phyloP scores from a whole-genome alignment of 768 basidiomycete species.

The Pleurotus platypus region DNA sequence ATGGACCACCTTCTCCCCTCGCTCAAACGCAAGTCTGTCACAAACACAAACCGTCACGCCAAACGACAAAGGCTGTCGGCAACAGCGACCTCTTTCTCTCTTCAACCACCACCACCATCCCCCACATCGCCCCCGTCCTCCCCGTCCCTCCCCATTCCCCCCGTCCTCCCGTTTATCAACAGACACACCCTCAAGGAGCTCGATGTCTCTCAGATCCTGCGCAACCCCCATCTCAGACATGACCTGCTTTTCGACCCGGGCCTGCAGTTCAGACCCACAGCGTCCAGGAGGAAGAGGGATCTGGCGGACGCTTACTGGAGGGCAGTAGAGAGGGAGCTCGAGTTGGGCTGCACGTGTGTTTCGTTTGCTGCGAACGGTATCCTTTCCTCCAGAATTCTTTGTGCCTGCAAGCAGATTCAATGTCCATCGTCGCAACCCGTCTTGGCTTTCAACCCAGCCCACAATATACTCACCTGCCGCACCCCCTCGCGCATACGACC shows the following conservation, averaged over 20 bases:
- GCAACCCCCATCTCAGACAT: slow-evolving; percentile 89
- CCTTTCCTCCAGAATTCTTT: slow-evolving; percentile 18
- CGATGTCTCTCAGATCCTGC: slow-evolving; percentile 80
- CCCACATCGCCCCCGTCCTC: slow-evolving; percentile 26
- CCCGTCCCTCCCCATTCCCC: slow-evolving; percentile 51
- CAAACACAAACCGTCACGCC: slow-evolving; percentile 33
- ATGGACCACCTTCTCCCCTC: slow-evolving; percentile 6
- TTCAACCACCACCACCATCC: slow-evolving; percentile 32
- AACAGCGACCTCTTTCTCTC: slow-evolving; percentile 39
- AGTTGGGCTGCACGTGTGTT: slow-evolving; percentile 80
- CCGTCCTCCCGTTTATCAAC: slow-evolving; percentile 74
- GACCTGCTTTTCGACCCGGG: slow-evolving; percentile 87
- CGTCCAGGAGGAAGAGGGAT: slow-evolving; percentile 69
- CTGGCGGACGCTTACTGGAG: slow-evolving; percentile 82
- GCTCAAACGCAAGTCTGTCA: slow-evolving; percentile 16
- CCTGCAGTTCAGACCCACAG: slow-evolving; percentile 76
- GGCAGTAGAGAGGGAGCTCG: slow-evolving; percentile 74
- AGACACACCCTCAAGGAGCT: slow-evolving; percentile 80
- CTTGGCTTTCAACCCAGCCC: slow-evolving; percentile 39
- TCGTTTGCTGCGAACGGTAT: slow-evolving; percentile 49
- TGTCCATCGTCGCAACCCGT: slow-evolving; percentile 34
- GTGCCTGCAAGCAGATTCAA: slow-evolving; percentile 48
- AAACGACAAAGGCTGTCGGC: slow-evolving; percentile 39
- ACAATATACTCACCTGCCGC: slow-evolving; percentile 52
- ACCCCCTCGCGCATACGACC: slow-evolving; percentile 69